A percentile compares a stretch with the other conserved stretches of the same genome.
Evolutionary conservation across 2,329 filamentous ascomycete species (phyloP).

Genomic region (Aureobasidium musti): DNA sequence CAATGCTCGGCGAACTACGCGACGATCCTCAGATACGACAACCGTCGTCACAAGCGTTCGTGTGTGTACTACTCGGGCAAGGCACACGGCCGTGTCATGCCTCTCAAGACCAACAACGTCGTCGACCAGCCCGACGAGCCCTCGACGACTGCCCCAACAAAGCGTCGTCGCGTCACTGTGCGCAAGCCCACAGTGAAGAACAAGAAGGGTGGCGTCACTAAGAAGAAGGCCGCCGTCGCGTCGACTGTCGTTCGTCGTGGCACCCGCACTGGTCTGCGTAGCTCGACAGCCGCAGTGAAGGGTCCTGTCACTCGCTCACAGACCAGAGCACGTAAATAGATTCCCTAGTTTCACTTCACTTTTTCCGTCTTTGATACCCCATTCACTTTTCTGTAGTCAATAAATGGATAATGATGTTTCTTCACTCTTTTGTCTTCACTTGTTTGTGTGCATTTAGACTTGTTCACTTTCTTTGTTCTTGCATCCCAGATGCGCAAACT

Average conservation of each 20-base stretch:
- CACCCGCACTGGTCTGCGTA: not conserved
- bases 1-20: conserved; percentile 33
- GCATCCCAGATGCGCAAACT: not conserved
- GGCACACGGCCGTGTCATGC: not conserved
- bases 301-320: not conserved
- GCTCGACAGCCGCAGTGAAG: not conserved
- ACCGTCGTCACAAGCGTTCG: not conserved
- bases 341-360: not conserved
- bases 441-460: not conserved
- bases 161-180: not conserved
- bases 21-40: not conserved
- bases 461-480: not conserved
- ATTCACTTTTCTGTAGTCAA: not conserved
- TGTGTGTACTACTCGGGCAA: not conserved
- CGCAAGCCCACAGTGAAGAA: not conserved
- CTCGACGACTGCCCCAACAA: not conserved
- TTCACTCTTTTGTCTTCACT: not conserved
- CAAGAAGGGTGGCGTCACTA: not conserved
- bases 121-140: not conserved
- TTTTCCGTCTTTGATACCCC: not conserved
- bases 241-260: not conserved
- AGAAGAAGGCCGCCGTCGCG: not conserved
- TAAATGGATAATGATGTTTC: not conserved
- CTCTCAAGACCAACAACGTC: not conserved
- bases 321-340: not conserved